Percentiles rank a stretch among this genome's conserved stretches.
These are phyloP conservation scores for Xerocomus cyaneibrunnescens DNA, from an alignment of 1,284 basidiomycete species.

Conservation along the genomic window DNA sequence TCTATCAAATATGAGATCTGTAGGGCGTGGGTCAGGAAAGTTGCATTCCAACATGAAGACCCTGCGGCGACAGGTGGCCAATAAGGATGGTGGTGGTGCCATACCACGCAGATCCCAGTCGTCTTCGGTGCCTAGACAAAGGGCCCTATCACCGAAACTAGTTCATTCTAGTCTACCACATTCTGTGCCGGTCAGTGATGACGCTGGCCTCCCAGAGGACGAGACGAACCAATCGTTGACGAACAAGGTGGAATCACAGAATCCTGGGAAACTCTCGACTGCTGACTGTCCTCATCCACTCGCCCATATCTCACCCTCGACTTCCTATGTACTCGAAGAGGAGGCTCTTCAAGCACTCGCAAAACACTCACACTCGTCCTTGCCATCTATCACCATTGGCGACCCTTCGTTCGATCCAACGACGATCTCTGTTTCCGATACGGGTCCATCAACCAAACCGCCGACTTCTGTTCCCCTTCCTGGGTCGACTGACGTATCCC, in stretches of 20 bases:
- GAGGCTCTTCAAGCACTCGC: constrained; percentile 18
- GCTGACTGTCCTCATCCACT: constrained; percentile 18
- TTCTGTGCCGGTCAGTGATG: neutral
- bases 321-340: constrained; percentile 22
- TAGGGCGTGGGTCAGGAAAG: constrained; percentile 5
- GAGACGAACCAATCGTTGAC: neutral
- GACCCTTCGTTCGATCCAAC: neutral
- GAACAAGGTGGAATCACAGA: neutral
- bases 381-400: constrained; percentile 3
- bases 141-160: constrained; percentile 1
- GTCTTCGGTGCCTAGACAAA: constrained; percentile 8
- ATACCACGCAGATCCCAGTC: constrained; percentile 13
- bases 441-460: constrained; percentile 3
- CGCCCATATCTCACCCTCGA: constrained; percentile 23
- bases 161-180: neutral
- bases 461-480: constrained; percentile 19
- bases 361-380: constrained; percentile 2
- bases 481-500: constrained; percentile 14
- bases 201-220: neutral
- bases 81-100: neutral
- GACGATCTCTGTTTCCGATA: neutral
- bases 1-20: constrained; percentile 11
- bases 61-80: neutral
- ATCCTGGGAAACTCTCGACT: neutral
- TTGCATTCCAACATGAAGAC: constrained; percentile 8